A percentile compares a stretch with the other conserved stretches of the same genome.
These are phyloP conservation scores for Thuja plicata DNA, from an alignment of 83 land plant species.

Conservation along the genomic window DNA sequence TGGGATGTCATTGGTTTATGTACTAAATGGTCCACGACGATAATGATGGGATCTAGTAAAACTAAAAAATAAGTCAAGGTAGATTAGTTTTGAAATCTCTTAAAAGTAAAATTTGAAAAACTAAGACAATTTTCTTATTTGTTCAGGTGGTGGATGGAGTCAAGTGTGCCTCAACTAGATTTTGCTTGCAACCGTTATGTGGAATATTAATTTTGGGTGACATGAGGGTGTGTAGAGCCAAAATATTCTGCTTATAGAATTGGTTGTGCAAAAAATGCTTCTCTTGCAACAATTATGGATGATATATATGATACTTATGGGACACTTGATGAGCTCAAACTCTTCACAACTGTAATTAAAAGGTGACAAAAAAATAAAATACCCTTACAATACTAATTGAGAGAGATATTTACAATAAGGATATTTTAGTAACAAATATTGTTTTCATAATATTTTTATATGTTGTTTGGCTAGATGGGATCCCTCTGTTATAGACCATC, in stretches of 20 bases:
- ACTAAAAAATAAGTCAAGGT: too few relatives aligned
- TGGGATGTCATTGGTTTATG: too few relatives aligned
- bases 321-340: constrained; percentile 15
- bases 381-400: background rate
- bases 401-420: background rate
- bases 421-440: background rate
- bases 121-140: background rate
- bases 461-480: constrained; percentile 15
- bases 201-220: background rate
- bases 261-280: background rate
- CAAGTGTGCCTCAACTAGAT: background rate
- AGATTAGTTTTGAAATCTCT: too few relatives aligned
- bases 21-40: too few relatives aligned
- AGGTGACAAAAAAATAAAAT: constrained; percentile 10
- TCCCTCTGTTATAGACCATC: background rate
- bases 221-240: constrained; percentile 13
- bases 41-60: too few relatives aligned
- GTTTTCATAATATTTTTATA: too few relatives aligned
- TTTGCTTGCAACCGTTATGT: constrained; percentile 5
- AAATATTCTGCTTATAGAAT: constrained; percentile 8
- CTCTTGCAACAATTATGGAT: constrained; percentile 5
- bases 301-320: constrained; percentile 31
- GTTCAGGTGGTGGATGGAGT: constrained; percentile 20
- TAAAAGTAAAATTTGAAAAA: too few relatives aligned
- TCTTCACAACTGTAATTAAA: constrained; percentile 15